A percentile compares a stretch with the other conserved stretches of the same genome.
Evolutionary conservation across 73 alveolate genomes (phyloP).

Genomic region (Uronychia binucleata): DNA sequence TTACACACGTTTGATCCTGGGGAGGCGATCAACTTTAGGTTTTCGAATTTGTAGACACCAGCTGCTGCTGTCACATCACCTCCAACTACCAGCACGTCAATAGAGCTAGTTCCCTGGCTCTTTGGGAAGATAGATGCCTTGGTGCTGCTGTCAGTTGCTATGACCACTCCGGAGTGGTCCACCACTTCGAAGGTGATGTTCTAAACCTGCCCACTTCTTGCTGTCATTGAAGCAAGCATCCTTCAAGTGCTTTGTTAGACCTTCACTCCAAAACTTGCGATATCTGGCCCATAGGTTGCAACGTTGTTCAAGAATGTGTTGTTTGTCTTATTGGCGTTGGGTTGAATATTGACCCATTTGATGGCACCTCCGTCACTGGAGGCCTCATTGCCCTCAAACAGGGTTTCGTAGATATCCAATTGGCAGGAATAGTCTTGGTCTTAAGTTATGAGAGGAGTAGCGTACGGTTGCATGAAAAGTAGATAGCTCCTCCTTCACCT

Average conservation of each 20-base stretch:
- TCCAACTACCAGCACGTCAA: not conserved
- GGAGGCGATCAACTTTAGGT: not conserved
- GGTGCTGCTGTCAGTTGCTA: not conserved
- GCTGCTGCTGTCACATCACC: not conserved
- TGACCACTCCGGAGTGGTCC: not conserved
- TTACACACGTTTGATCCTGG: constrained; percentile 5
- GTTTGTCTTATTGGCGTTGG: too few relatives aligned
- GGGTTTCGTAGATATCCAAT: too few relatives aligned
- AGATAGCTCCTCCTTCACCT: not conserved
- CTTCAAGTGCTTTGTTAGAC: not conserved
- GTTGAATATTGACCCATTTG: not conserved
- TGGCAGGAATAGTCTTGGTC: too few relatives aligned
- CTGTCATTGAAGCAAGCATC: too few relatives aligned
- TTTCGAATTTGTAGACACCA: not conserved
- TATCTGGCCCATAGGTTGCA: constrained; percentile 37
- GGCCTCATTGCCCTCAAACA: not conserved
- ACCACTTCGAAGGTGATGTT: not conserved
- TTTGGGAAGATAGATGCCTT: not conserved
- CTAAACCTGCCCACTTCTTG: not conserved
- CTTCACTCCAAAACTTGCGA: constrained; percentile 8
- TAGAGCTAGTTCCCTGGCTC: not conserved
- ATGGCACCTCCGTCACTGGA: not conserved
- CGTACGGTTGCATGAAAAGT: not conserved
- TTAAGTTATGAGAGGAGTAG: too few relatives aligned
- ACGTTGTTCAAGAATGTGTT: constrained; percentile 15